Base-by-base conservation (phyloP, 1,284 basidiomycete genomes). In the Lignosus rhinocerotis region DNA sequence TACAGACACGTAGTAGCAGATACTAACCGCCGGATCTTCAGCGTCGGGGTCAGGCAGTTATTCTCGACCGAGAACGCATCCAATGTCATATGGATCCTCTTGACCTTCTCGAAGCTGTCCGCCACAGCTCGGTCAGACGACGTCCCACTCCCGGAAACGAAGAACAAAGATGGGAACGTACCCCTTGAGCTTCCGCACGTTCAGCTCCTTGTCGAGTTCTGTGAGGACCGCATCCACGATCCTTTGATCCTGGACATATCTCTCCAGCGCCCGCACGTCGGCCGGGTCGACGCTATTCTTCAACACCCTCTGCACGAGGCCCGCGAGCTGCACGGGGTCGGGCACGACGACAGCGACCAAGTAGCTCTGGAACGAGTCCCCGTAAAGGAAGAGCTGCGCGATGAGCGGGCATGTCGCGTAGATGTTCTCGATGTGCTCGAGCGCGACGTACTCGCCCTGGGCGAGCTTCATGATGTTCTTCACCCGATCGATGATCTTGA, bases 401-500 rank as follows among this genome's bases (percentile, higher is more conserved):
- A 91, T 82, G 53, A 93, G 71, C 9, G 93, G 87, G 58, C 83
- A 85, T 51, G 87, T 77, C 60, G 80, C 79, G 75, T 94, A 96
- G 53, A 86, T 73, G 68, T 92, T 92, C 75, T 98, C 96, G 55
- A 97, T 81, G 75, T 95, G 96, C 78, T 99, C 96, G 55, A 99
- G 83, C 17, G 96, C 96, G 54, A 99, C 95, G 73, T 99, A 99
- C 78, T 99, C 97, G 66, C 94, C 95, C 75, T 97, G 95, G 21
- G 91, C 80, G 52, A 98, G 89, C 76, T 97, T 98, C 88, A 97
- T 92, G 70, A 97, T 93, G 75, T 98, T 97, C 91, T 96, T 98
- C 70, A 98, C 88, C 58, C 96, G 86, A 75, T 99, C 97, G 56
- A 98, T 85, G 70, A 99, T 96, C 77, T 85, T 92, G 73, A 98